Evolutionary conservation across 1,284 basidiomycete genomes (phyloP).

Genomic region (Sphaerobolus stellatus): DNA sequence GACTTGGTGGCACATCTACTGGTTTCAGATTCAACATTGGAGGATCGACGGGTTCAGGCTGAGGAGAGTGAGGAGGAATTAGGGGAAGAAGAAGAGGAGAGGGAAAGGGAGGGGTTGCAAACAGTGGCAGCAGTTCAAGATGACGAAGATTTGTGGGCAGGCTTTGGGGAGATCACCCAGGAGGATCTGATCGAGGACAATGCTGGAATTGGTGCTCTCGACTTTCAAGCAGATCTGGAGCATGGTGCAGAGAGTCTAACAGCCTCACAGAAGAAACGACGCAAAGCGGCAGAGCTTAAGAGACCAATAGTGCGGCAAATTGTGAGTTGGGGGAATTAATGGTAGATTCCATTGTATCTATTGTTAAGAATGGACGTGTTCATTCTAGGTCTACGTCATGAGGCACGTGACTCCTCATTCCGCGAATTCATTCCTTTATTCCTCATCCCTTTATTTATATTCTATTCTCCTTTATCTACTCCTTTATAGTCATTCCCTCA

Average conservation of each 20-base stretch:
- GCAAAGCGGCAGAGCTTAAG: not conserved
- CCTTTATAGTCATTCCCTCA: too few relatives aligned
- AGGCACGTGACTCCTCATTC: too few relatives aligned
- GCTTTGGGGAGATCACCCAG: not conserved
- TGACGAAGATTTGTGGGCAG: not conserved
- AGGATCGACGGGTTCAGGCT: not conserved
- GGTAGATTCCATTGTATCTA: not conserved
- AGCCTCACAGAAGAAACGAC: not conserved
- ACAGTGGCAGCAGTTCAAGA: too few relatives aligned
- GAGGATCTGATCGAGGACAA: not conserved
- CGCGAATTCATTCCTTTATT: too few relatives aligned
- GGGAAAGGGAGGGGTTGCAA: not conserved
- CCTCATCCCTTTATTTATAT: too few relatives aligned
- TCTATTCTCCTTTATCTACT: too few relatives aligned
- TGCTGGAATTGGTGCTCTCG: not conserved
- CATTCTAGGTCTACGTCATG: too few relatives aligned
- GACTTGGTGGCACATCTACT: not conserved
- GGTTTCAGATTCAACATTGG: not conserved
- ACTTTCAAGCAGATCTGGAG: not conserved
- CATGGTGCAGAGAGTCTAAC: not conserved
- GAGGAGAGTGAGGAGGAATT: too few relatives aligned
- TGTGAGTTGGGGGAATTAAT: not conserved
- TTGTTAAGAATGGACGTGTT: too few relatives aligned
- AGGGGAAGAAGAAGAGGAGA: not conserved
- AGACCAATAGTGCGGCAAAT: not conserved